phyloP scores from a whole-genome alignment of 805 yeast species.

The Scheffersomyces coipomensis region DNA sequence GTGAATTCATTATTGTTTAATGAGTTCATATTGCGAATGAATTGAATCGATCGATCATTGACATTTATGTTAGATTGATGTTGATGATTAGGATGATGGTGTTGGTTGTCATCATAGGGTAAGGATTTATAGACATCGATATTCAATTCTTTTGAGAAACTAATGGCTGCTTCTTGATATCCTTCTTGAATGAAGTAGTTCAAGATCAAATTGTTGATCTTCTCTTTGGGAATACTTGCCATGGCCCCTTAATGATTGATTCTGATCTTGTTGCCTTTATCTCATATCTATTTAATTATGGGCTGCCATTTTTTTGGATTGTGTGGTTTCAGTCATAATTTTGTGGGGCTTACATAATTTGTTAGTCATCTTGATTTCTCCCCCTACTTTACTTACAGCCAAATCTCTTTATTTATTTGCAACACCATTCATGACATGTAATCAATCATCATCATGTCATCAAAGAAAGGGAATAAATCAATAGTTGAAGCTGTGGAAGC shows the following conservation, averaged over 20 bases:
- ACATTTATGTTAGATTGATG: neutral
- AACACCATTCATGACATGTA: too few species aligned
- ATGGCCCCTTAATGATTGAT: too few species aligned
- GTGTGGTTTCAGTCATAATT: too few species aligned
- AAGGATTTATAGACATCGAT: conserved; percentile 14
- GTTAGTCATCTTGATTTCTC: too few species aligned
- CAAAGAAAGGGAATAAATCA: neutral
- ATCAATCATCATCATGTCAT: conserved; percentile 1
- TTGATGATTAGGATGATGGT: neutral
- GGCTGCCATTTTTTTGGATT: too few species aligned
- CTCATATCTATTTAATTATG: too few species aligned
- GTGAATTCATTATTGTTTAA: conserved; percentile 13
- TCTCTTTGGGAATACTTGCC: conserved; percentile 22
- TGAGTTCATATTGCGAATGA: conserved; percentile 2
- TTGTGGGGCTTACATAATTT: too few species aligned
- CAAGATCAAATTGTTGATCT: conserved; percentile 56
- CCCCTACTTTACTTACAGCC: too few species aligned
- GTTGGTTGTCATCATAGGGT: neutral
- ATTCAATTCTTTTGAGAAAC: conserved; percentile 59
- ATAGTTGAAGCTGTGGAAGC: conserved; percentile 16
- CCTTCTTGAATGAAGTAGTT: conserved; percentile 80
- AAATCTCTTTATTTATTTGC: too few species aligned
- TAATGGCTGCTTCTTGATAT: conserved; percentile 62
- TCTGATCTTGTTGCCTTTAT: too few species aligned
- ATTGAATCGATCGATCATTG: conserved; percentile 4